A percentile compares a stretch with the other conserved stretches of the same genome.
phyloP scores from a whole-genome alignment of 257 asterid species.

The Fraxinus excelsior region DNA sequence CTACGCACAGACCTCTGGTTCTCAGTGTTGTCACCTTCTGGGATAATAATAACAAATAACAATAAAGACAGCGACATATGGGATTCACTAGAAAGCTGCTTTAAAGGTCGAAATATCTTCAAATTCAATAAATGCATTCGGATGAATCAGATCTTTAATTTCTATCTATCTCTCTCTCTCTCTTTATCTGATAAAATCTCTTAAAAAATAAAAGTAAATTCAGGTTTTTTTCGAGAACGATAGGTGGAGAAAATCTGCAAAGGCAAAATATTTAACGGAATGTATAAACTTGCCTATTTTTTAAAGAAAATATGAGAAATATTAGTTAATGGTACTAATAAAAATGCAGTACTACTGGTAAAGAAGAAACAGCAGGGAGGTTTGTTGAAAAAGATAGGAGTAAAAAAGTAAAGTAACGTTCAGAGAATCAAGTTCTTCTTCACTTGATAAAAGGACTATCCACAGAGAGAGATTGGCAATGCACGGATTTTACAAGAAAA shows the following conservation, averaged over 20 bases:
- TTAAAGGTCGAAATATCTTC: slow-evolving; percentile 12
- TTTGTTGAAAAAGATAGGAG: slow-evolving; percentile 28
- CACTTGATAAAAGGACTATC: slow-evolving; percentile 39
- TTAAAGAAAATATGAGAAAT: too few species aligned
- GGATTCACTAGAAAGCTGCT: slow-evolving; percentile 33
- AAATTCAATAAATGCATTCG: slow-evolving; percentile 12
- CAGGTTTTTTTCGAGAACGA: not conserved
- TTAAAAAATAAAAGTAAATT: not conserved
- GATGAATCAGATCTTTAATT: slow-evolving; percentile 13
- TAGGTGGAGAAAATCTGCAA: not conserved
- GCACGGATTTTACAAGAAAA: slow-evolving; percentile 18
- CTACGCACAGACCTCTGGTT: slow-evolving; percentile 24
- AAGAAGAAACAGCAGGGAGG: slow-evolving; percentile 22
- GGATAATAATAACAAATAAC: slow-evolving; percentile 15
- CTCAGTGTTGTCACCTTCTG: slow-evolving; percentile 38
- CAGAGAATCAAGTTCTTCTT: slow-evolving; percentile 69
- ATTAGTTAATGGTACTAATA: too few species aligned
- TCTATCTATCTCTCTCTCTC: not conserved
- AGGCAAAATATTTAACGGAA: not conserved
- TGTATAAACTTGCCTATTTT: too few species aligned
- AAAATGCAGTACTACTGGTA: too few species aligned
- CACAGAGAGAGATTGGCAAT: slow-evolving; percentile 13
- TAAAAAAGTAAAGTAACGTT: slow-evolving; percentile 38
- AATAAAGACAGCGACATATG: slow-evolving; percentile 26
- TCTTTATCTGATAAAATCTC: too few species aligned